Evolutionary conservation across 192 early-diverging fungal species (phyloP).

Genomic region (Lunasporangiospora selenospora): DNA sequence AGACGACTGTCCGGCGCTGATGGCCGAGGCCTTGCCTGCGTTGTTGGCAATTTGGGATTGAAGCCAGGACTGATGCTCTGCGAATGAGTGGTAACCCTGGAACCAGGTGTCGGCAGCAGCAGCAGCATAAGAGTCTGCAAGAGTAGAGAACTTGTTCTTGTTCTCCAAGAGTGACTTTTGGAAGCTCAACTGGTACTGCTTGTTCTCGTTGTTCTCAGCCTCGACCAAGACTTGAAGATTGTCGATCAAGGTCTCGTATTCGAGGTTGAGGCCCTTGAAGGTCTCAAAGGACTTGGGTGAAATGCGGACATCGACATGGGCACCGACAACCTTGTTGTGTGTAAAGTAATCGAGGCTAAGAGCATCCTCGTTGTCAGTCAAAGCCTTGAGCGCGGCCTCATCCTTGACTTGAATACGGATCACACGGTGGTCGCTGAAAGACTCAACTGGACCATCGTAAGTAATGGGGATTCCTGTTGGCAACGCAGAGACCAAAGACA

Average conservation of each 20-base stretch:
- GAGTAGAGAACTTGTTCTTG: slow-evolving; percentile 1
- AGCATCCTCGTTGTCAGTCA: slow-evolving; percentile 17
- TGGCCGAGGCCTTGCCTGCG: slow-evolving; percentile 13
- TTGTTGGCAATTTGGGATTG: slow-evolving; percentile 23
- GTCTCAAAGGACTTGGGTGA: slow-evolving; percentile 17
- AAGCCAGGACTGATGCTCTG: slow-evolving; percentile 34
- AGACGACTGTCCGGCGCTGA: slow-evolving; percentile 35
- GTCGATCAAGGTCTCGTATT: slow-evolving; percentile 46
- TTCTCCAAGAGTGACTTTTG: slow-evolving; percentile 1
- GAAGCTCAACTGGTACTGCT: slow-evolving; percentile 18
- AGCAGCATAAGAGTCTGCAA: not conserved
- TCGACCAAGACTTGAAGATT: slow-evolving; percentile 57
- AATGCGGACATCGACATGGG: slow-evolving; percentile 43
- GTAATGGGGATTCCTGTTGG: not conserved
- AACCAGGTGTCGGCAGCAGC: slow-evolving; percentile 22
- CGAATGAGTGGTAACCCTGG: slow-evolving; percentile 37
- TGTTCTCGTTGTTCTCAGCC: slow-evolving; percentile 36
- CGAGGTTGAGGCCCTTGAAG: slow-evolving; percentile 34
- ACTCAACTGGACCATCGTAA: slow-evolving; percentile 2
- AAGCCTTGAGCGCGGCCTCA: slow-evolving; percentile 21
- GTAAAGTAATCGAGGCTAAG: slow-evolving; percentile 36
- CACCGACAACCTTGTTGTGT: slow-evolving; percentile 37
- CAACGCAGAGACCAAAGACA: slow-evolving; percentile 4
- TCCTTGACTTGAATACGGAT: slow-evolving; percentile 43
- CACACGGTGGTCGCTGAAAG: slow-evolving; percentile 48